Conservation (phyloP, 2,329 filamentous ascomycete species). For the Paecilomyces niveus region DNA sequence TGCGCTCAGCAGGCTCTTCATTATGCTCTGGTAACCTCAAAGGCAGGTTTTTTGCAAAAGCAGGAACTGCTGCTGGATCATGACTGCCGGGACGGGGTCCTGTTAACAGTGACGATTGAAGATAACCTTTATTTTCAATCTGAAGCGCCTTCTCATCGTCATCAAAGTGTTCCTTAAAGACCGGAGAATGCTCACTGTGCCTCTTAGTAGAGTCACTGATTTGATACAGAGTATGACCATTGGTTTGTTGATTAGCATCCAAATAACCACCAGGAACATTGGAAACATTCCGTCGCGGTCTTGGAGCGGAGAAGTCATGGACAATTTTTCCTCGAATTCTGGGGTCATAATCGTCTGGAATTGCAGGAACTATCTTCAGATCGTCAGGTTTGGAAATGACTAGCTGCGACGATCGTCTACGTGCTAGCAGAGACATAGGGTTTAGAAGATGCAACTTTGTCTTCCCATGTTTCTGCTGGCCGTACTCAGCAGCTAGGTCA, state of each 20-base stretch:
- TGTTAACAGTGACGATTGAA: slow-evolving; percentile 33
- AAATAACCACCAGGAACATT: slow-evolving; percentile 6
- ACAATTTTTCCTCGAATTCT: slow-evolving; percentile 57
- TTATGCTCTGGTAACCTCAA: slow-evolving; percentile 21
- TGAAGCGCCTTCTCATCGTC: slow-evolving; percentile 38
- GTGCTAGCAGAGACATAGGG: slow-evolving; percentile 53
- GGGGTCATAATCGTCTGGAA: slow-evolving; percentile 57
- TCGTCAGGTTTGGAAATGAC: slow-evolving; percentile 44
- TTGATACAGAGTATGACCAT: slow-evolving; percentile 2
- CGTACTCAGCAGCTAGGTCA: slow-evolving; percentile 19
- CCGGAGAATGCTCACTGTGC: slow-evolving; percentile 45
- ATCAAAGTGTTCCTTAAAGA: slow-evolving; percentile 56
- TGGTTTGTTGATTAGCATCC: slow-evolving; percentile 8
- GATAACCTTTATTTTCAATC: slow-evolving; percentile 35
- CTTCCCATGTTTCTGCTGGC: slow-evolving; percentile 34
- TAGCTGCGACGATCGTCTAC: slow-evolving; percentile 49
- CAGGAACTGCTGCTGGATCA: slow-evolving; percentile 29
- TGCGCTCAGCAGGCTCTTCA: slow-evolving; percentile 6
- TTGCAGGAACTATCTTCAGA: slow-evolving; percentile 42
- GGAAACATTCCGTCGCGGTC: slow-evolving; percentile 32
- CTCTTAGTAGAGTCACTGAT: slow-evolving; percentile 22
- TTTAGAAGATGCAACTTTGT: slow-evolving; percentile 52
- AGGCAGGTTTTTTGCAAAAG: slow-evolving; percentile 39
- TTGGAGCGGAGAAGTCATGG: slow-evolving; percentile 59
- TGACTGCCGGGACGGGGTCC: slow-evolving; percentile 18